Base-by-base conservation (phyloP, 2,329 filamentous ascomycete genomes). In the Pezicula neosporulosa region DNA sequence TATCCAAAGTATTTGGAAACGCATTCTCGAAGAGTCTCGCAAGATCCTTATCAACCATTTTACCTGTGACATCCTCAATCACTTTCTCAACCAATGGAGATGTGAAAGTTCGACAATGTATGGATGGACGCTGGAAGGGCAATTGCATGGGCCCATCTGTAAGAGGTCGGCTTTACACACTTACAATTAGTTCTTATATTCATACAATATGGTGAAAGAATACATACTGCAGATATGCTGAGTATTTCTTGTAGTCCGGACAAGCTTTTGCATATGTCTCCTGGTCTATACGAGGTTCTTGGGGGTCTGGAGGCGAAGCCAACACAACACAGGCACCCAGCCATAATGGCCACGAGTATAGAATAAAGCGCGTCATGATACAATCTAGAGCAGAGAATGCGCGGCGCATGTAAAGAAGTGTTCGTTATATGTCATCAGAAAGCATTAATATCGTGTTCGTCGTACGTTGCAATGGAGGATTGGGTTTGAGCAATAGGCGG, bases 11-110 rank as follows among this genome's bases (percentile, higher is more conserved):
- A 63, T 88, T 89, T 4, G 93, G 93, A 58, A 95, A 97, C 2
- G 93, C 86, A 66, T 99, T 99, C 67, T 96, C 90, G 66, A 99
- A 99, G 10, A 99, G 76, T 24, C 92, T 85, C 3, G 93, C 93
- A 12, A 99, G 81, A 62, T 97, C 94, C 15, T 87, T 86, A 63
- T 97, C 87, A 53, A 85, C 78, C 73, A 99, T 88, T 48, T 83
- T 86, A 27, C 81, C 78, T 6, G 87, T 94, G 59, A 99, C 77
- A 60, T 97, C 85, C 28, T 83, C 69, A 56, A 99, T 97, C 47
- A 97, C 88, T 63, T 88, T 79, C 68, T 99, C 94, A 43, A 97
- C 95, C 3, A 87, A 78, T 21, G 87, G 82, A 1, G 92, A 97
- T 50, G 84, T 81, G 71, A 97, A 99, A 0, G 92, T 97, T 56